These are phyloP conservation scores for Hirschfeldia incana DNA, from an alignment of 345 rosid genomes.

Conservation along the genomic window DNA sequence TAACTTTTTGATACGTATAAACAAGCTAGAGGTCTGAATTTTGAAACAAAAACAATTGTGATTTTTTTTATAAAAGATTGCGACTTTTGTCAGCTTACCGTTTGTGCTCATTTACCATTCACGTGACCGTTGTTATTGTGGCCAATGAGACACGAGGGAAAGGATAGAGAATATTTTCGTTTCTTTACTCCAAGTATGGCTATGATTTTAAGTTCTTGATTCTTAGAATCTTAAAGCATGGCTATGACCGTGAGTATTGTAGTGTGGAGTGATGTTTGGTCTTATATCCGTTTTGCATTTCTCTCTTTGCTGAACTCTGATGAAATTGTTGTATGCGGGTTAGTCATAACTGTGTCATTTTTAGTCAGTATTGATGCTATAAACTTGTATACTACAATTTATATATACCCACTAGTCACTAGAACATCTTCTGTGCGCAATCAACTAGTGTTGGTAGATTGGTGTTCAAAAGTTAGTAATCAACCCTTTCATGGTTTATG, in stretches of 20 bases:
- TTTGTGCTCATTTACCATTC: conserved; percentile 34
- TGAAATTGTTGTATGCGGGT: neutral
- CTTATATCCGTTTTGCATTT: neutral
- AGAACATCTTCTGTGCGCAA: too few species aligned
- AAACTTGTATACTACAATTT: neutral
- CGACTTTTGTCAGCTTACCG: conserved; percentile 35
- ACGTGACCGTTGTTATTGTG: conserved; percentile 39
- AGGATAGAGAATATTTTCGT: neutral
- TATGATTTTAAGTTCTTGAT: neutral
- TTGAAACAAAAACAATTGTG: neutral
- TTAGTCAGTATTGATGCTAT: neutral
- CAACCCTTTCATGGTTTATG: neutral
- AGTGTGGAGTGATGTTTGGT: neutral
- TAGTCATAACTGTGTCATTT: neutral
- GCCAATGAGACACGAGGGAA: conserved; percentile 30
- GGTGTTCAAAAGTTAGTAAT: neutral
- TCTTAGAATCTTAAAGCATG: neutral
- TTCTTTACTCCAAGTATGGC: neutral
- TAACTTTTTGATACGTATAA: conserved; percentile 18
- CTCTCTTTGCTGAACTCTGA: neutral
- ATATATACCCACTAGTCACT: neutral
- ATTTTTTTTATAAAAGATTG: conserved; percentile 11
- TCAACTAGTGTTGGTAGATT: too few species aligned
- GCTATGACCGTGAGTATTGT: neutral
- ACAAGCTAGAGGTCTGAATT: neutral